These are phyloP conservation scores for Globisporangium middletonii DNA, from an alignment of 352 stramenopile genomes.

Conservation along the genomic window DNA sequence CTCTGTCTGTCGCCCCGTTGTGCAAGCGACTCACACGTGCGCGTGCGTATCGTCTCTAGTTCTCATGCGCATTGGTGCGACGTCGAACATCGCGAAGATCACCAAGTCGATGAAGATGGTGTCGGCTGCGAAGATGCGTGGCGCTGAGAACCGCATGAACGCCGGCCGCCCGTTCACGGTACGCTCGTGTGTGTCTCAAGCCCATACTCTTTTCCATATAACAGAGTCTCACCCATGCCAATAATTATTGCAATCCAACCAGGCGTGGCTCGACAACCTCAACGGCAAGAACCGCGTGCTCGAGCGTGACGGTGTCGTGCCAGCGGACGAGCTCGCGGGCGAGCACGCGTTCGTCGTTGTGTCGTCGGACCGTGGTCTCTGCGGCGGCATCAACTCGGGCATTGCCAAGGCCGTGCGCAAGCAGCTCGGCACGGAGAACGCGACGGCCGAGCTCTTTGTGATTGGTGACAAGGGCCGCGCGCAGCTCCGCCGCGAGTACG, in stretches of 20 bases:
- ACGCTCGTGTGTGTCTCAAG: background rate
- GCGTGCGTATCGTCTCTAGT: slow-evolving; percentile 17
- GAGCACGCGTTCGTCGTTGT: slow-evolving; percentile 94
- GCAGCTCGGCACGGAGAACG: slow-evolving; percentile 60
- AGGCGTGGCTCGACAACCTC: slow-evolving; percentile 77
- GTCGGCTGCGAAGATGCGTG: slow-evolving; percentile 98
- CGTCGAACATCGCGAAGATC: slow-evolving; percentile 99
- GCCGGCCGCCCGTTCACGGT: slow-evolving; percentile 75
- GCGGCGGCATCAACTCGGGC: slow-evolving; percentile 97
- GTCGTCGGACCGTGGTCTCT: slow-evolving; percentile 97
- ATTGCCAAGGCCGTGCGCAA: slow-evolving; percentile 89
- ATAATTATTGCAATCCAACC: slow-evolving; percentile 1
- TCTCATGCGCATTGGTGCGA: slow-evolving; percentile 96
- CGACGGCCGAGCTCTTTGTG: slow-evolving; percentile 89
- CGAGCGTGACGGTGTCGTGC: slow-evolving; percentile 85
- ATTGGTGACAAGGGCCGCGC: slow-evolving; percentile 96
- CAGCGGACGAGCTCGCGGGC: slow-evolving; percentile 74
- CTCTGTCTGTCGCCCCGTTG: background rate
- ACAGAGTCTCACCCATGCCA: background rate
- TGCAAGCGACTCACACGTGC: background rate
- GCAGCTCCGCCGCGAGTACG: slow-evolving; percentile 88
- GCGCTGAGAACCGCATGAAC: slow-evolving; percentile 90
- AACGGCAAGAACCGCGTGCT: slow-evolving; percentile 67
- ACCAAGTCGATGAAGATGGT: slow-evolving; percentile 99
- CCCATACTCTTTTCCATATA: background rate